Evolutionary conservation across 164 flowering plant species (phyloP), one percentile per base, ranked within the genome.

Genomic region (Stephania japonica): DNA sequence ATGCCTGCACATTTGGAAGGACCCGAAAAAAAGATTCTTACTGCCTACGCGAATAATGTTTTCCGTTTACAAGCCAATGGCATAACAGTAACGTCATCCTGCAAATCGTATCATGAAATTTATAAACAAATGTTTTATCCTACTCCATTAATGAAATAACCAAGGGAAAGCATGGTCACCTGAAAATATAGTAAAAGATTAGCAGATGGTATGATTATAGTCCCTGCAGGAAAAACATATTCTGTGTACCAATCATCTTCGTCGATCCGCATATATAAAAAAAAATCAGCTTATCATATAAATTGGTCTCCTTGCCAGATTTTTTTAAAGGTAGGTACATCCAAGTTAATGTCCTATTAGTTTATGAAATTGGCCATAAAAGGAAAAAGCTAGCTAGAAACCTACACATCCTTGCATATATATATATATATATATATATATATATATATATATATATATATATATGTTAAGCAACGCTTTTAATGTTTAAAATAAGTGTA

Each of bases 21-120:
- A n/a, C n/a, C n/a, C n/a, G n/a, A n/a, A n/a, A n/a, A n/a, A n/a
- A n/a, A 44, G 49, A 19, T 56, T 0, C 70, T 5, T 73, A 78
- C 80, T 42, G 32, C 26, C 68, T 65, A 12, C 76, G 74, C 8
- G 70, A 44, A 61, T 25, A 78, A 32, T 78, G 77, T 11, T 74
- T 78, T 41, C 80, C 80, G 18, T 73, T 77, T 1, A 73, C 32
- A 42, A 32, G 66, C 80, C 80, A 77, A 50, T 77, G 80, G 27
- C 9, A 73, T 63, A 61, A 74, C 68, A 0, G 77, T 59, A 23
- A 78, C 74, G 67, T 78, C 77, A 70, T 78, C 74, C 77, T 78
- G 76, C 41, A 62, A 77, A 44, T 44, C 12, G n/a, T n/a, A n/a
- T n/a, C n/a, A n/a, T n/a, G n/a, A n/a, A n/a, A n/a, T n/a, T n/a